Base-by-base conservation (phyloP, 805 yeast species). In the Ogataea zsoltii region DNA sequence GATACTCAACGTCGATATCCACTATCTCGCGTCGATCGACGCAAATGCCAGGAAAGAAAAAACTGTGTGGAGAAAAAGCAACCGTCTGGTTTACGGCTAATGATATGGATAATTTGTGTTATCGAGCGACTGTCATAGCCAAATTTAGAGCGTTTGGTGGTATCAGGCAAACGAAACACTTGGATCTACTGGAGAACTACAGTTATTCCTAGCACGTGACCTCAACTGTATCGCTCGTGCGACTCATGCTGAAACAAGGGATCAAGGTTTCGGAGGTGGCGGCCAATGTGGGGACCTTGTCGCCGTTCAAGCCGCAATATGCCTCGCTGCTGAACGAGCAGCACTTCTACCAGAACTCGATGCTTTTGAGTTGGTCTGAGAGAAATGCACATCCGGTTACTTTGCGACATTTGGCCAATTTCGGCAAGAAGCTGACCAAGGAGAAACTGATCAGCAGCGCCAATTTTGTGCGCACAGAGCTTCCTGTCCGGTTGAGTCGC, bases 331-430 rank as follows among this genome's bases (percentile, higher is more conserved):
- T 60, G 26, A 65, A 65, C 44, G 76, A 77, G 17, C 91, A 88
- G 60, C 97, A 90, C 61, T 92, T 87, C 65, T 92, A 88, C 61
- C 97, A 90, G 55, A 86, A 86, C 58, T 80, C 82, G 16, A 78
- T 83, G 4, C 69, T 89, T 47, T 66, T 79, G 58, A 72, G 74
- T 30, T 88, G 86, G 78, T 71, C 81, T 33, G 71, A 76, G 40
- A 77, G 81, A 51, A 61, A 61, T n/a, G 91, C 96, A 0, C 89
- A 88, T 62, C 96, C 98, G 0, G 95, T 92, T 17, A 84, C 96
- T 1, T 65, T 94, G n/a, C 73, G 88, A 42, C 97, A 92, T 57
- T 67, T 92, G 54, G 96, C 97, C 1, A 89, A 89, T 33, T 92
- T 85, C 61, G 97, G 97, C 38, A 83, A 84, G 55, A 77, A 77